Percentiles rank a stretch among this genome's conserved stretches.
Evolutionary conservation across 2,329 filamentous ascomycete genomes (phyloP).

Genomic region (Trichoderma gracile): DNA sequence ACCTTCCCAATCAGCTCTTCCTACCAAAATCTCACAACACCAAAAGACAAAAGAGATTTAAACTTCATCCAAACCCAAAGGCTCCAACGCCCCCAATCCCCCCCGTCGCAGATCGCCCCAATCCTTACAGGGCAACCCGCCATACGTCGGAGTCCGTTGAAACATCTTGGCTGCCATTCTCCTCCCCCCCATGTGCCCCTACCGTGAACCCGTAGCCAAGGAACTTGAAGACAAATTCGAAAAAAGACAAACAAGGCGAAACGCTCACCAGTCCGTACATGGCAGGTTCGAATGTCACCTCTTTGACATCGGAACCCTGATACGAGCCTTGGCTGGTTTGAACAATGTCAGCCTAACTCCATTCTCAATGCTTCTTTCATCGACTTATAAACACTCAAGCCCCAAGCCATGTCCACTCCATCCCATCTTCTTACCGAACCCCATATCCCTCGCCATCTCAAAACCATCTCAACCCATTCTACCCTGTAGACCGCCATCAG

Average conservation of each 20-base stretch:
- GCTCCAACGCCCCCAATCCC: too few species aligned
- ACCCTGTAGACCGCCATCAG: not conserved
- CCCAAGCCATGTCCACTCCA: not conserved
- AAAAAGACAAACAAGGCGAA: not conserved
- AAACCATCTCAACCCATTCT: not conserved
- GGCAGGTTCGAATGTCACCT: not conserved
- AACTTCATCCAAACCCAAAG: too few species aligned
- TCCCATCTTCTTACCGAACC: not conserved
- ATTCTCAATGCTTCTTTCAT: not conserved
- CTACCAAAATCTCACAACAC: not conserved
- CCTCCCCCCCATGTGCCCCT: too few species aligned
- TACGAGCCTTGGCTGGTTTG: not conserved
- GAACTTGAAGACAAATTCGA: not conserved
- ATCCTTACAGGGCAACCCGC: too few species aligned
- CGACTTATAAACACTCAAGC: too few species aligned
- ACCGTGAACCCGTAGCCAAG: not conserved
- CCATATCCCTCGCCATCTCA: not conserved
- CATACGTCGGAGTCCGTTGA: too few species aligned
- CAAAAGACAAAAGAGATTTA: too few species aligned
- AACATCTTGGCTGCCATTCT: too few species aligned
- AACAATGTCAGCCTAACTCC: not conserved
- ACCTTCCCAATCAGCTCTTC: conserved; percentile 7
- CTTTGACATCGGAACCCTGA: not conserved
- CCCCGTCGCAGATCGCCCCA: too few species aligned
- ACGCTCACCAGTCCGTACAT: conserved; percentile 2